Evolutionary conservation across 306 rosid species (phyloP).

Genomic region (Pterocarpus santalinus): DNA sequence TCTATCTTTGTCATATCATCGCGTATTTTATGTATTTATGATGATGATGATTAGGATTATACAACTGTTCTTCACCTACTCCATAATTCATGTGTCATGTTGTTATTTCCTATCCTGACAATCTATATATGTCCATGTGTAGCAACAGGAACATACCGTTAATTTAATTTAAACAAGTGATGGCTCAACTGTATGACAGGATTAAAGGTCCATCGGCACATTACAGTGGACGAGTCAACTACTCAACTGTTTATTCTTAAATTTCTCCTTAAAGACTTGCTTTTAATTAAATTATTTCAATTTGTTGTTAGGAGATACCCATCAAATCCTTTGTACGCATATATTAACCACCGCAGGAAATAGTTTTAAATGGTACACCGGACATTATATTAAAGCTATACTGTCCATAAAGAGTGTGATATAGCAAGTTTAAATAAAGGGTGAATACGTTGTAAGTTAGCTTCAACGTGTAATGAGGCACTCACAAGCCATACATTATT

Average conservation of each 20-base stretch:
- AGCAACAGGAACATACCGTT: constrained; percentile 32
- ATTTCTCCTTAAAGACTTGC: not conserved
- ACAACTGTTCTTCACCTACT: constrained; percentile 39
- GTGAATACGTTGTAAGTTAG: not conserved
- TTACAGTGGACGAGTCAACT: constrained; percentile 37
- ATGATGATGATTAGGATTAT: constrained; percentile 27
- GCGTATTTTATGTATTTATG: constrained; percentile 15
- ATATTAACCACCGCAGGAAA: constrained; percentile 38
- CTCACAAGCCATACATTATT: constrained; percentile 9
- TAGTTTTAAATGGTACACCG: not conserved
- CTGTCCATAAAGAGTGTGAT: not conserved
- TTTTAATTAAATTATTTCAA: not conserved
- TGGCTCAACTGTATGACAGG: constrained; percentile 37
- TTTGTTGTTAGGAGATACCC: constrained; percentile 20
- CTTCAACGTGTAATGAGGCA: not conserved
- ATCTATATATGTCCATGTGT: constrained; percentile 21
- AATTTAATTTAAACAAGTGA: constrained; percentile 19
- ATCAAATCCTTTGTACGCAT: constrained; percentile 34
- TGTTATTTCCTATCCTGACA: constrained; percentile 30
- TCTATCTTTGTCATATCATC: constrained; percentile 27
- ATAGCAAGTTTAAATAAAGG: not conserved
- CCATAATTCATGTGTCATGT: constrained; percentile 38
- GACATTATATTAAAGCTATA: not conserved
- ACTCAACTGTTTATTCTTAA: not conserved
- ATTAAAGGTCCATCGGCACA: not conserved